Conservation (phyloP, 148 eudicot genomes). For the Beta vulgaris region DNA sequence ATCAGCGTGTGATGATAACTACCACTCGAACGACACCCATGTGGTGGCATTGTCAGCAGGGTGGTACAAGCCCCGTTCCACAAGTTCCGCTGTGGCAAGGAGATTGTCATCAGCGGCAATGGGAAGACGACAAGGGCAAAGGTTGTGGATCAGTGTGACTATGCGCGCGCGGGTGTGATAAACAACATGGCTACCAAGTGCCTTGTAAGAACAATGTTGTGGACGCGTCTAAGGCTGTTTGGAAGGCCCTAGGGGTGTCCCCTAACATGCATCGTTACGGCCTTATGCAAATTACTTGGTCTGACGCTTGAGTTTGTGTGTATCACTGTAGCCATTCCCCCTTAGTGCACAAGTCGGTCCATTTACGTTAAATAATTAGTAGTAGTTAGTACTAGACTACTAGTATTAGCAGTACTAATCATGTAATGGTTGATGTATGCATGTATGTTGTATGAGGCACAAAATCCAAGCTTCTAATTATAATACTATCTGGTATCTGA, state of each 20-base stretch:
- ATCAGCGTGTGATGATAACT: slow-evolving; percentile 34
- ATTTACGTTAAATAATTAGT: background rate
- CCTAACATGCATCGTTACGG: slow-evolving; percentile 18
- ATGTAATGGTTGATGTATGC: too few relatives aligned
- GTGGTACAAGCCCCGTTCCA: slow-evolving; percentile 31
- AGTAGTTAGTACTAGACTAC: too few relatives aligned
- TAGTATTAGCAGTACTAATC: too few relatives aligned
- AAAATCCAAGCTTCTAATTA: too few relatives aligned
- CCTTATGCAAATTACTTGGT: slow-evolving; percentile 22
- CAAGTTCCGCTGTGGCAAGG: slow-evolving; percentile 34
- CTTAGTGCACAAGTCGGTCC: background rate
- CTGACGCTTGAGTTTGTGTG: too few relatives aligned
- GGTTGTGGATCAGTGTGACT: slow-evolving; percentile 51
- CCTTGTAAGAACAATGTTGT: slow-evolving; percentile 39
- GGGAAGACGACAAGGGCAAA: slow-evolving; percentile 29
- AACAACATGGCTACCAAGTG: slow-evolving; percentile 33
- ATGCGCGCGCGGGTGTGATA: slow-evolving; percentile 38
- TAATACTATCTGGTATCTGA: background rate
- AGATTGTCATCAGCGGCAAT: slow-evolving; percentile 33
- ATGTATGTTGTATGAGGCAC: too few relatives aligned
- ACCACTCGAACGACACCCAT: slow-evolving; percentile 29
- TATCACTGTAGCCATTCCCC: too few relatives aligned
- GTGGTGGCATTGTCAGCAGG: slow-evolving; percentile 57
- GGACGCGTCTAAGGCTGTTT: slow-evolving; percentile 44
- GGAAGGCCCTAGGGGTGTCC: slow-evolving; percentile 36